Evolutionary conservation across 768 basidiomycete genomes (phyloP), one percentile per base, ranked within the genome.

Genomic region (Calocybe gangraenosa): DNA sequence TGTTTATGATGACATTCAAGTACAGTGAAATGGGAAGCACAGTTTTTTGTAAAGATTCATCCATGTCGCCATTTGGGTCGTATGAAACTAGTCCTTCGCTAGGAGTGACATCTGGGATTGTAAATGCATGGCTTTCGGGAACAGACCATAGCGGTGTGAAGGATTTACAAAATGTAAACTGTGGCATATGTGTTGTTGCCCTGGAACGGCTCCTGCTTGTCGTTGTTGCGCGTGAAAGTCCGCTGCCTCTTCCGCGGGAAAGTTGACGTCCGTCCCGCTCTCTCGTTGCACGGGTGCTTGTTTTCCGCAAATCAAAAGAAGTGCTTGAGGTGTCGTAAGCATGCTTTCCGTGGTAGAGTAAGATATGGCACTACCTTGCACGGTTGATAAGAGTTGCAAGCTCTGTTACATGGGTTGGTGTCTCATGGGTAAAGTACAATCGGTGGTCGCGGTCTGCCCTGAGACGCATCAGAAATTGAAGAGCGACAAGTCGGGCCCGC

Each of bases 381-480:
- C 88, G 76, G 23, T 78, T 73, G 28, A 94, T 78, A 30, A 89
- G 70, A 2, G 73, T 69, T 1, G 84, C 83, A 6, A 92, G 77
- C 35, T 71, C 70, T 3, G 62, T 54, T 21, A 81, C 72, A 34
- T 83, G 71, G 6, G 79, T 78, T 41, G 85, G 73, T 1, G 70
- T 65, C 51, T 87, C 84, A 35, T 74, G 66, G 15, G 78, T 73
- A 45, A 85, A 84, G 61, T 84, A 96, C 32, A 98, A 57, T 9
- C 84, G 75, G 58, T 99, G 95, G 53, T 93, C 87, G 0, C 89
- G 81, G 59, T 96, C 94, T 0, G 88, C 92, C 44, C 95, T 76
- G 15, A 98, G 69, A 11, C 91, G 81, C 71, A 93, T 81, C 51
- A 96, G 61, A 70, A 95, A 96, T 58, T 92, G 90, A 15, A 98